Evolutionary conservation across 2,329 filamentous ascomycete species (phyloP).

Genomic region (Alternaria sp.): DNA sequence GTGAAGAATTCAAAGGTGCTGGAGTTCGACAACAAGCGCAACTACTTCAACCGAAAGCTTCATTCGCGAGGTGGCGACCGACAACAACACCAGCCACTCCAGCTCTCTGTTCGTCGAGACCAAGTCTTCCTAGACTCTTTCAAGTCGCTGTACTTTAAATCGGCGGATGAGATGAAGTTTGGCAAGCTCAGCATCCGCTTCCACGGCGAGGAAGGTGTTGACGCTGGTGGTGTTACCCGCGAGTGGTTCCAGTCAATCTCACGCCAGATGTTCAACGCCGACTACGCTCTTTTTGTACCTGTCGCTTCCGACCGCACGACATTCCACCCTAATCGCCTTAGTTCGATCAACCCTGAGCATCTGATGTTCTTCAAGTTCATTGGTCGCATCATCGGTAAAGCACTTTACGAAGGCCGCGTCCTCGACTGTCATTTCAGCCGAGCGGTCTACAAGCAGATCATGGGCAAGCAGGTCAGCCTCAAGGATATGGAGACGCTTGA

Average conservation of each 20-base stretch:
- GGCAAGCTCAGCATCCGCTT: constrained; percentile 98
- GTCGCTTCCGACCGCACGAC: constrained; percentile 97
- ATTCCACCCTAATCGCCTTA: constrained; percentile 96
- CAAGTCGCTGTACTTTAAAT: constrained; percentile 97
- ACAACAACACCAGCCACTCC: constrained; percentile 76
- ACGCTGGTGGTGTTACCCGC: constrained; percentile 94
- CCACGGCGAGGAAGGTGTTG: constrained; percentile 95
- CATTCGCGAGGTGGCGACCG: constrained; percentile 73
- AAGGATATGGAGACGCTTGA: constrained; percentile 99
- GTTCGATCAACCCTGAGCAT: constrained; percentile 93
- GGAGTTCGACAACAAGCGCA: constrained; percentile 99
- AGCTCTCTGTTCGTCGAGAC: constrained; percentile 88
- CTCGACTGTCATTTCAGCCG: constrained; percentile 99
- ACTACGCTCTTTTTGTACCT: constrained; percentile 94
- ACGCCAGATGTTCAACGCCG: constrained; percentile 97
- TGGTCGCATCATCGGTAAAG: constrained; percentile 96
- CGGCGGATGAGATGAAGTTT: constrained; percentile 96
- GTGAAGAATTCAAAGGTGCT: constrained; percentile 99
- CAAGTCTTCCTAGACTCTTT: constrained; percentile 98
- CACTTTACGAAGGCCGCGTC: constrained; percentile 92
- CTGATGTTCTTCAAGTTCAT: constrained; percentile 99
- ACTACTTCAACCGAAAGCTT: constrained; percentile 95
- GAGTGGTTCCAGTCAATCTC: constrained; percentile 99
- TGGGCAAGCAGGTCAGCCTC: constrained; percentile 92
- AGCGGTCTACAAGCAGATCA: constrained; percentile 96